Evolutionary conservation across 23 red algal genomes (phyloP).

Genomic region (Gracilaria vermiculophylla): DNA sequence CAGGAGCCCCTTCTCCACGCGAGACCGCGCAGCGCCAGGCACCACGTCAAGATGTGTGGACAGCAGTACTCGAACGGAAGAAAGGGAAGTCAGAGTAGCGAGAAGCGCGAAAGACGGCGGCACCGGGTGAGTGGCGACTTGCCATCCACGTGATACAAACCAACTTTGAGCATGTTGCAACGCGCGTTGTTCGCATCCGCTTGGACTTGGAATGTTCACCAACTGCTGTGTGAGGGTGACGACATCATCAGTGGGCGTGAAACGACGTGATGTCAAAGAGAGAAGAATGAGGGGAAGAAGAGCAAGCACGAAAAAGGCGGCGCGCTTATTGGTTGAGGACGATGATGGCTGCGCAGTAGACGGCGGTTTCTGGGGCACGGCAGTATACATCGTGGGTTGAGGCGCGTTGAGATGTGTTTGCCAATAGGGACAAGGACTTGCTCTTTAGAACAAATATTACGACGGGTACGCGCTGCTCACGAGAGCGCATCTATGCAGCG

Average conservation of each 20-base stretch:
- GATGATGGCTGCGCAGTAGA: background rate
- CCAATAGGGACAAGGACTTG: no score
- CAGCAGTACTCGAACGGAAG: conserved; percentile 40
- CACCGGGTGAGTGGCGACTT: conserved; percentile 22
- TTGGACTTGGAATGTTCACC: conserved; percentile 35
- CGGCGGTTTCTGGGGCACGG: background rate
- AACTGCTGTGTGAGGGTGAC: conserved; percentile 8
- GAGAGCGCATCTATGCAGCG: background rate
- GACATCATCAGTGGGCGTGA: background rate
- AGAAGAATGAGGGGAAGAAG: background rate
- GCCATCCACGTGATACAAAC: conserved; percentile 29
- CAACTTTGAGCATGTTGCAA: background rate
- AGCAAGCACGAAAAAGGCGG: background rate
- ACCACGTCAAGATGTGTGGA: conserved; percentile 66
- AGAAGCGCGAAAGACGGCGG: background rate
- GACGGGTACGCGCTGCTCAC: no score
- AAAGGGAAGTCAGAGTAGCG: background rate
- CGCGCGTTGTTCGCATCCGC: conserved; percentile 3
- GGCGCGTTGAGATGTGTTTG: no score
- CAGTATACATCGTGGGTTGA: background rate
- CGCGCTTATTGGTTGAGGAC: background rate
- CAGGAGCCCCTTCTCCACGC: background rate
- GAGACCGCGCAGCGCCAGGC: conserved; percentile 10
- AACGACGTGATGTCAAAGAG: background rate
- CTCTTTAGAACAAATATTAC: background rate